phyloP scores from a whole-genome alignment of 106 monocot genomes.

The Alisma plantagoaquatica region DNA sequence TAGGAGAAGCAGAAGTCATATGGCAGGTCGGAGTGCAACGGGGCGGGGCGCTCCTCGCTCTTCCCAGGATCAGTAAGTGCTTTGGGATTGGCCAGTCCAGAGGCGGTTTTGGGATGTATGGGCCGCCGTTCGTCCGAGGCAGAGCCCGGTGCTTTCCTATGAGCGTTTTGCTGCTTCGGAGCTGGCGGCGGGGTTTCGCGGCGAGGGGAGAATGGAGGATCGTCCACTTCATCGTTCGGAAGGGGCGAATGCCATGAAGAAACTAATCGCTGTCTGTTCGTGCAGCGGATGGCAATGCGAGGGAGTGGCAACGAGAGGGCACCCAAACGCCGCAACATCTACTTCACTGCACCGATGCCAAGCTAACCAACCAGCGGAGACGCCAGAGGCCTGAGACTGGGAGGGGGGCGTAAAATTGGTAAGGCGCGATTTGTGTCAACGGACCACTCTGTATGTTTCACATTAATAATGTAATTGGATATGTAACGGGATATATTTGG shows the following conservation, averaged over 20 bases:
- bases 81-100: neutral
- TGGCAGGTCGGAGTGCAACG: slow-evolving; percentile 68
- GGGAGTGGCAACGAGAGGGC: neutral
- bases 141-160: too few relatives aligned
- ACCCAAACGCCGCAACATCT: too few relatives aligned
- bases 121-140: too few relatives aligned
- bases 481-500: too few relatives aligned
- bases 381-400: too few relatives aligned
- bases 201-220: slow-evolving; percentile 40
- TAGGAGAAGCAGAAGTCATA: slow-evolving; percentile 96
- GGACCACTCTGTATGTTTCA: too few relatives aligned
- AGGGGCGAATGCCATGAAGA: neutral
- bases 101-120: neutral
- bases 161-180: too few relatives aligned
- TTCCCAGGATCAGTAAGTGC: neutral
- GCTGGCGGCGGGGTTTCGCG: slow-evolving; percentile 7
- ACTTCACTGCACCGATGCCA: too few relatives aligned
- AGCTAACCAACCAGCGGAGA: too few relatives aligned
- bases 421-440: too few relatives aligned
- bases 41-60: slow-evolving; percentile 9
- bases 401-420: too few relatives aligned
- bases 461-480: too few relatives aligned
- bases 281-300: neutral
- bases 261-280: neutral
- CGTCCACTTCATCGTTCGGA: slow-evolving; percentile 21